phyloP scores from a whole-genome alignment of 2,329 filamentous ascomycete species.

The Aphanocladium album region DNA sequence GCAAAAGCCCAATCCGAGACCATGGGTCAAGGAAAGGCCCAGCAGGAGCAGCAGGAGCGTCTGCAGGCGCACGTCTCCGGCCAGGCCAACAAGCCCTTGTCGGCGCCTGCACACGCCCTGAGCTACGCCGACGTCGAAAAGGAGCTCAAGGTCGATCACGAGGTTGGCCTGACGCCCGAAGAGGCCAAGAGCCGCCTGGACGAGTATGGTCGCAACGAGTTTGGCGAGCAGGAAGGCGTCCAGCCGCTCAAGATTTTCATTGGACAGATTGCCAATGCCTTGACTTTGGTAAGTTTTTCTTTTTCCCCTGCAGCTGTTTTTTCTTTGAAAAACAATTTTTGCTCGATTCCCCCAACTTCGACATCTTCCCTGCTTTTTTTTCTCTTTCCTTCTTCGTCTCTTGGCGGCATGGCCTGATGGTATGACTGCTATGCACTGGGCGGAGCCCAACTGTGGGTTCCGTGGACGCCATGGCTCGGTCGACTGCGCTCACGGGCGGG shows the following conservation, averaged over 20 bases:
- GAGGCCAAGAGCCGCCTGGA: slow-evolving; percentile 52
- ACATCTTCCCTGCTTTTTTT: background rate
- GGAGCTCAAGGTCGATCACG: slow-evolving; percentile 50
- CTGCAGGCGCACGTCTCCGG: slow-evolving; percentile 22
- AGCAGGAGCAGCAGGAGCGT: slow-evolving; percentile 9
- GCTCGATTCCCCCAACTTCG: background rate
- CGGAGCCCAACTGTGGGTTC: background rate
- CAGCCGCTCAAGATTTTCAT: slow-evolving; percentile 59
- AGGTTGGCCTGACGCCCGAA: slow-evolving; percentile 50
- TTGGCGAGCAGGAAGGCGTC: slow-evolving; percentile 56
- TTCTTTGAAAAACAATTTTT: background rate
- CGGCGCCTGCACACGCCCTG: slow-evolving; percentile 59
- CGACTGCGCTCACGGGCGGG: background rate
- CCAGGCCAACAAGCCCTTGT: slow-evolving; percentile 46
- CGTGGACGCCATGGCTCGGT: background rate
- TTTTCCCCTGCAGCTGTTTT: background rate
- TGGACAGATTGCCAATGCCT: slow-evolving; percentile 62
- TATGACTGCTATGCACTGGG: background rate
- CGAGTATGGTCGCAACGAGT: slow-evolving; percentile 56
- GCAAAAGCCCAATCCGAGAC: slow-evolving; percentile 10
- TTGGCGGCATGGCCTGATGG: background rate
- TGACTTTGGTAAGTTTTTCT: slow-evolving; percentile 53
- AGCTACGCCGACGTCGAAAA: slow-evolving; percentile 45
- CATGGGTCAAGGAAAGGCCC: slow-evolving; percentile 23
- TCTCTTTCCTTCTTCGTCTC: background rate